These are phyloP conservation scores for Coriolopsis trogii DNA, from an alignment of 1,284 basidiomycete species.

Conservation along the genomic window DNA sequence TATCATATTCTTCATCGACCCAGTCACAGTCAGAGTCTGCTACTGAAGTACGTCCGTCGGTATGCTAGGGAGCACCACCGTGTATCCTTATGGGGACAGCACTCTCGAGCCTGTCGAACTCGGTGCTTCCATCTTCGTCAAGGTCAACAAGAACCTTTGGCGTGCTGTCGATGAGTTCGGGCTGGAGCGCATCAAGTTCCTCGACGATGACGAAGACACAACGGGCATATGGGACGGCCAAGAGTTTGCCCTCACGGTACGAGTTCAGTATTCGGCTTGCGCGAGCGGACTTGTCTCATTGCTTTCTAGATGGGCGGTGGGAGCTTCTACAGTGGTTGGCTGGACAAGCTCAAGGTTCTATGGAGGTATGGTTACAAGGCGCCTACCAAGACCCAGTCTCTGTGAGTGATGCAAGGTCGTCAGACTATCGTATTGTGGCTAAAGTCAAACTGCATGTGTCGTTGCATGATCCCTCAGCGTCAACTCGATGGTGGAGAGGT, in stretches of 20 bases:
- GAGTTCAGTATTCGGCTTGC: constrained; percentile 23
- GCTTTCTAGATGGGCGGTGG: constrained; percentile 39
- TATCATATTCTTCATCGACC: too few relatives aligned
- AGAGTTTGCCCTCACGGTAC: constrained; percentile 67
- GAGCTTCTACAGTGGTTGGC: constrained; percentile 53
- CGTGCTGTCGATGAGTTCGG: constrained; percentile 83
- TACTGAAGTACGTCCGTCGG: too few relatives aligned
- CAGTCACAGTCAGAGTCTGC: too few relatives aligned
- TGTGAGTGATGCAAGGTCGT: constrained; percentile 46
- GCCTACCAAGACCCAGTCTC: constrained; percentile 56
- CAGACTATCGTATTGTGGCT: too few relatives aligned
- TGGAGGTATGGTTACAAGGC: constrained; percentile 84
- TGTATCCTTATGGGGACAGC: constrained; percentile 76
- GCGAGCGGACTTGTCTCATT: not conserved
- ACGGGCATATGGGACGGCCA: constrained; percentile 87
- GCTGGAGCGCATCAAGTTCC: constrained; percentile 58
- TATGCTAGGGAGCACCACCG: constrained; percentile 69
- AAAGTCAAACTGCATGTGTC: not conserved
- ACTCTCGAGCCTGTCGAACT: constrained; percentile 72
- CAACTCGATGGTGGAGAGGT: constrained; percentile 53
- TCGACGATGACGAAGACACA: constrained; percentile 45
- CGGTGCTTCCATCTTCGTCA: constrained; percentile 89
- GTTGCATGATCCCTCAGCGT: constrained; percentile 47
- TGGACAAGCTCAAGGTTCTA: constrained; percentile 72
- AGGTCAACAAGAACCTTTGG: constrained; percentile 82